Evolutionary conservation across 1,139 yeast species (phyloP), one percentile per base, ranked within the genome.

Genomic region (Pichia sp.): DNA sequence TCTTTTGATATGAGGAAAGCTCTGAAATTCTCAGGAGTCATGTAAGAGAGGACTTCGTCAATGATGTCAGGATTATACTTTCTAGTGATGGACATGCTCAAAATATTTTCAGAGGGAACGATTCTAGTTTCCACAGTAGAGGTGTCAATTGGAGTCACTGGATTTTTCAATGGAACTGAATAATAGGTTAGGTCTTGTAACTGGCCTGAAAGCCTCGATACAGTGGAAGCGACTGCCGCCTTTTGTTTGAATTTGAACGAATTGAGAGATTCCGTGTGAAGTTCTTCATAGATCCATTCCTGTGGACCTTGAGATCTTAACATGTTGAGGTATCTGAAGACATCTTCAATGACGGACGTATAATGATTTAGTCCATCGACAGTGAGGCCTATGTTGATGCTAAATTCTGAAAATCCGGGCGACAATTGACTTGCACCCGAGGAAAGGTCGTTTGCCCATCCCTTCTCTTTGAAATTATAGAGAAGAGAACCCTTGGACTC

Each of bases 401-500:
- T 64, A 50, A 88, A 83, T 18, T 74, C 59, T 3, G 84, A 81
- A 40, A 72, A 74, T 3, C 83, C 94, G 34, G 74, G 69, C 32
- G 88, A 79, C 11, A 86, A 72, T 32, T 73, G 73, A 52, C 74
- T 70, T 29, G 76, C 71, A 9, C 96, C 96, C 22, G 91, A 77
- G 23, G 86, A 74, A 36, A 91, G 67, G 13, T 74, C 79, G 44
- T 74, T 81, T 6, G 87, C 94, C 86, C 91, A 85, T 10, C 91
- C 84, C 45, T 71, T 64, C 29, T 64, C 60, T 59, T 87, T 88
- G 45, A 88, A 69, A 46, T 67, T 70, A 37, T 77, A 71, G 26
- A 85, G 66, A 14, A 91, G 59, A 1, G 96, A 85, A 1, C 97
- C 97, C 36, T 77, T 68, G 37, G 86, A 85, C 62, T 91, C 97